Evolutionary conservation across 202 grass and related monocot genomes (phyloP).

Genomic region (Dendrocalamus latiflorus): DNA sequence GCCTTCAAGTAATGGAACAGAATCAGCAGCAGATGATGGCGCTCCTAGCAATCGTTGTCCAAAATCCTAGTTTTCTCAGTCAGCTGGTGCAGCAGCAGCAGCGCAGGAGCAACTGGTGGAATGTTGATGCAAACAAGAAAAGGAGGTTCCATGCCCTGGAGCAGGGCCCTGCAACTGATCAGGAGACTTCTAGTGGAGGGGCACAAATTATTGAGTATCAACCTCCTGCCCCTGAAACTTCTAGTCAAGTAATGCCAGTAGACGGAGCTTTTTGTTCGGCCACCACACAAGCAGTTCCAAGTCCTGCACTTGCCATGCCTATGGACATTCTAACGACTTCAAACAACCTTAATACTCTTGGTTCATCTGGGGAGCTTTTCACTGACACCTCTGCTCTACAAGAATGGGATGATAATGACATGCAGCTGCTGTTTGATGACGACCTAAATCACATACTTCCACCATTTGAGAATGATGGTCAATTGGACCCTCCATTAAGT

Average conservation of each 20-base stretch:
- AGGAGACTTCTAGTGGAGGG: too few relatives aligned
- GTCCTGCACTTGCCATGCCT: constrained; percentile 16
- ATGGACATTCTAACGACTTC: constrained; percentile 31
- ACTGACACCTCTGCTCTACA: neutral
- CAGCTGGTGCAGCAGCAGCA: too few relatives aligned
- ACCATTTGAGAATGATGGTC: constrained; percentile 8
- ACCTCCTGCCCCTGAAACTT: constrained; percentile 34
- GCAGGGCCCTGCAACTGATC: too few relatives aligned
- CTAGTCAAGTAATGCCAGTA: constrained; percentile 16
- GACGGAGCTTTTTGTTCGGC: constrained; percentile 19
- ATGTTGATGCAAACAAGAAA: too few relatives aligned
- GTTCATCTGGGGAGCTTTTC: constrained; percentile 26
- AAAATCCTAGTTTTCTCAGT: too few relatives aligned
- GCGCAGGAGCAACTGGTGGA: too few relatives aligned
- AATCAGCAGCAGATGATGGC: too few relatives aligned
- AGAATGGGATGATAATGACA: constrained; percentile 22
- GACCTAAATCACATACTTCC: constrained; percentile 23
- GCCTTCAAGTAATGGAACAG: too few relatives aligned
- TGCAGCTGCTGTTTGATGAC: constrained; percentile 16
- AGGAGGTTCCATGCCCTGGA: too few relatives aligned
- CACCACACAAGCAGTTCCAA: constrained; percentile 14
- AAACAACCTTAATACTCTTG: neutral
- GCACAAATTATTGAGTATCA: too few relatives aligned
- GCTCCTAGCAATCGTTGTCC: too few relatives aligned
- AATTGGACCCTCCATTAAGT: constrained; percentile 24